These are phyloP conservation scores for Phytophthora kernoviae DNA, from an alignment of 352 stramenopile genomes.

Conservation along the genomic window DNA sequence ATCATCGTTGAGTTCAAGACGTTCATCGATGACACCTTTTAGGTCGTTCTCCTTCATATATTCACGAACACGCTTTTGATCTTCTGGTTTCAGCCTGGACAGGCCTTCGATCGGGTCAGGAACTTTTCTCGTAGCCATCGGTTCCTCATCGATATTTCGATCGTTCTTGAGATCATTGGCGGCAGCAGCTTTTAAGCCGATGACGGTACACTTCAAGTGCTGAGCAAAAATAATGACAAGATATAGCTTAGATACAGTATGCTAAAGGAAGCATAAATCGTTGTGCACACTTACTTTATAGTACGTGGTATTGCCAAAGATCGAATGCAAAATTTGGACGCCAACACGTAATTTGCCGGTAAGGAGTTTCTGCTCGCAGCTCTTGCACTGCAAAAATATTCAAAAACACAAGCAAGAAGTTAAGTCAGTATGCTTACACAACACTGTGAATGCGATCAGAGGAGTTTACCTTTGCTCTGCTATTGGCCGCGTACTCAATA, in stretches of 20 bases:
- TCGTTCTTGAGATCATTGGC: constrained; percentile 21
- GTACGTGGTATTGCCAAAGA: constrained; percentile 82
- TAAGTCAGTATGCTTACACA: not conserved
- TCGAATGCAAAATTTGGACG: constrained; percentile 71
- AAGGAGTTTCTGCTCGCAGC: constrained; percentile 68
- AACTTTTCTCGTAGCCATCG: constrained; percentile 8
- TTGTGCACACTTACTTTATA: constrained; percentile 61
- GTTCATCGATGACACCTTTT: constrained; percentile 67
- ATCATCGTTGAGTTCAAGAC: constrained; percentile 63
- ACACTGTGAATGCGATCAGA: not conserved
- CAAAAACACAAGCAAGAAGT: constrained; percentile 5
- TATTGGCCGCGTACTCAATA: constrained; percentile 71
- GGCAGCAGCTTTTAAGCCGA: constrained; percentile 23
- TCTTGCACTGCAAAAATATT: constrained; percentile 72
- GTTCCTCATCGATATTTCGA: constrained; percentile 11
- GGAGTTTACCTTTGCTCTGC: constrained; percentile 51
- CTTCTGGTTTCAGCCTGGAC: constrained; percentile 34
- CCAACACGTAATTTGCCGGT: constrained; percentile 54
- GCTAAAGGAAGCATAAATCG: not conserved
- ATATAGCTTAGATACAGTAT: constrained; percentile 4
- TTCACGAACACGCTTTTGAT: constrained; percentile 51
- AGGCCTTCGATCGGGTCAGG: constrained; percentile 60
- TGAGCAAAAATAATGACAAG: constrained; percentile 13
- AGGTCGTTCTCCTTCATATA: constrained; percentile 69
- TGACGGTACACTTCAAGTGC: constrained; percentile 43